These are phyloP conservation scores for Vanrija sp. DNA, from an alignment of 1,284 basidiomycete genomes.

Conservation along the genomic window DNA sequence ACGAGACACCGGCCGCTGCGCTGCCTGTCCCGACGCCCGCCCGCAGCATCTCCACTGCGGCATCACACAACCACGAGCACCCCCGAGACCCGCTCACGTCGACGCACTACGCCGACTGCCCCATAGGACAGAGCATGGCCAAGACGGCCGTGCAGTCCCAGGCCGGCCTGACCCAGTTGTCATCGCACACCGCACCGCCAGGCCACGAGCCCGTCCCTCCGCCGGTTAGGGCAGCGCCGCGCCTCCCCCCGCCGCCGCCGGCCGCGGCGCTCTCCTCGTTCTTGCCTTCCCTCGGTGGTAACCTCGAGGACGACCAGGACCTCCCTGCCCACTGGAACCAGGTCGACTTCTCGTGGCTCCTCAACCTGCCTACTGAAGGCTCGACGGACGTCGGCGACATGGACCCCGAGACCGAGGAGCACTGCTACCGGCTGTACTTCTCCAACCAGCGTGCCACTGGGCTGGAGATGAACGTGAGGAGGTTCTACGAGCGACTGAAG, in stretches of 20 bases:
- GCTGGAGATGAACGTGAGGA: constrained; percentile 13
- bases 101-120: too few species aligned
- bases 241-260: too few species aligned
- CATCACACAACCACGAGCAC: too few species aligned
- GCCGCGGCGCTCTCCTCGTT: background rate
- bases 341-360: constrained; percentile 14
- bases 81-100: too few species aligned
- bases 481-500: constrained; percentile 13
- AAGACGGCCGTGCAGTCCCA: too few species aligned
- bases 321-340: constrained; percentile 6
- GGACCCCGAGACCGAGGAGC: background rate
- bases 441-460: constrained; percentile 6
- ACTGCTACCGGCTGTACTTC: constrained; percentile 16
- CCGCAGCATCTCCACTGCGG: too few species aligned
- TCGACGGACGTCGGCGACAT: background rate
- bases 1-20: too few species aligned
- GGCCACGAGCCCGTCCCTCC: too few species aligned
- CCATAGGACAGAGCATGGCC: too few species aligned
- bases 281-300: background rate
- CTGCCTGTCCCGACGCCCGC: too few species aligned
- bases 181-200: too few species aligned
- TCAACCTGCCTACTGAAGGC: background rate
- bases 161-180: too few species aligned
- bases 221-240: background rate
- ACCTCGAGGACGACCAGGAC: constrained; percentile 1